Conservation (phyloP, 768 basidiomycete species). For the Agaricus blazei region DNA sequence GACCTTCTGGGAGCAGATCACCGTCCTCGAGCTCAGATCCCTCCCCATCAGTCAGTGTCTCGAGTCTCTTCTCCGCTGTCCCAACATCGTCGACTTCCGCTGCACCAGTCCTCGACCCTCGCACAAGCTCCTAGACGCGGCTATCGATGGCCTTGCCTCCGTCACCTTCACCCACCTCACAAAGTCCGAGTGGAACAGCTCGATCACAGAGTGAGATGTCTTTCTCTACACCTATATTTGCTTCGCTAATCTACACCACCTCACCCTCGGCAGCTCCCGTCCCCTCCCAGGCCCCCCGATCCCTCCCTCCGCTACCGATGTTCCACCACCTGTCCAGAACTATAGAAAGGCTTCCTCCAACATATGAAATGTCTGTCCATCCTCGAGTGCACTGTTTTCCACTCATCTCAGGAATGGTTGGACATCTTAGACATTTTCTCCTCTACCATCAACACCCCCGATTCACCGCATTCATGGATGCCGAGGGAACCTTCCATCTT, state of each 20-base stretch:
- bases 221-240: conserved; percentile 1
- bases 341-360: not conserved
- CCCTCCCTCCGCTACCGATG: not conserved
- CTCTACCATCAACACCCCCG: not conserved
- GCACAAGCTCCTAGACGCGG: not conserved
- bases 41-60: not conserved
- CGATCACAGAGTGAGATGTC: not conserved
- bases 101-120: not conserved
- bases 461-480: not conserved
- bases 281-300: not conserved
- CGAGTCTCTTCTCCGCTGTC: not conserved
- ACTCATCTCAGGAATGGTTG: not conserved
- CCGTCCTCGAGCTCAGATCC: not conserved
- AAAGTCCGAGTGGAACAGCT: conserved; percentile 7
- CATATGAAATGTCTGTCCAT: not conserved
- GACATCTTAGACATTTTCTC: conserved; percentile 1
- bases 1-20: not conserved
- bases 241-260: not conserved
- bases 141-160: not conserved
- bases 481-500: not conserved
- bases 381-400: not conserved
- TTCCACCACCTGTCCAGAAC: not conserved
- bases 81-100: not conserved
- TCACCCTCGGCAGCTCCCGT: not conserved
- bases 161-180: not conserved